phyloP scores from a whole-genome alignment of 257 asterid species.

The Thymus mandschuricus region DNA sequence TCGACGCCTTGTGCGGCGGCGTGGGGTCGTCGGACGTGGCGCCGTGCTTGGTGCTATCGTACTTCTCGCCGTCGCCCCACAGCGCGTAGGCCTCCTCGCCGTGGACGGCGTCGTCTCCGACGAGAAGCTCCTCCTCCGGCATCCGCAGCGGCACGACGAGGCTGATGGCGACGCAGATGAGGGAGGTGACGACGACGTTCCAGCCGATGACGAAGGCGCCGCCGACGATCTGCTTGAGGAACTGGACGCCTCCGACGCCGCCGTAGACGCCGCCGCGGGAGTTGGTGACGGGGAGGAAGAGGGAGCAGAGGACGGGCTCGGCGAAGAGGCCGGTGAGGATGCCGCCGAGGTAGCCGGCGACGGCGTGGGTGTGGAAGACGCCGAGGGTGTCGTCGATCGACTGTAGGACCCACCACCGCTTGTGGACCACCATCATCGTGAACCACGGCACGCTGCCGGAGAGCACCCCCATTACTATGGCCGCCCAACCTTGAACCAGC shows the following conservation, averaged over 20 bases:
- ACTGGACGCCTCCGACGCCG: conserved; percentile 56
- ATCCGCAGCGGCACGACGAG: conserved; percentile 56
- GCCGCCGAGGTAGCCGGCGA: conserved; percentile 70
- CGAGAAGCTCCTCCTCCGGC: conserved; percentile 59
- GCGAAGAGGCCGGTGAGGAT: conserved; percentile 64
- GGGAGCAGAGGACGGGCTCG: conserved; percentile 57
- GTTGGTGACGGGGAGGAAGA: conserved; percentile 63
- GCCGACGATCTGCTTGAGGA: conserved; percentile 62
- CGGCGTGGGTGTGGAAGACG: conserved; percentile 74
- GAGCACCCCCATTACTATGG: conserved; percentile 62
- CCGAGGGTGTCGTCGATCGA: conserved; percentile 71
- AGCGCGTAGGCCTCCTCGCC: conserved; percentile 77
- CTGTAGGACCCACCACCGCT: conserved; percentile 58
- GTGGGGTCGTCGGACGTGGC: conserved; percentile 35
- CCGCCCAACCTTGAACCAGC: conserved; percentile 75
- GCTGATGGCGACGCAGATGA: conserved; percentile 48
- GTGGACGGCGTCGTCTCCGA: conserved; percentile 76
- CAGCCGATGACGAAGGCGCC: conserved; percentile 67
- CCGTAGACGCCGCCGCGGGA: conserved; percentile 62
- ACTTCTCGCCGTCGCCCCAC: conserved; percentile 78
- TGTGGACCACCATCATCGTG: conserved; percentile 73
- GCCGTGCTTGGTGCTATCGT: conserved; percentile 56
- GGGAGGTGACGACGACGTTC: conserved; percentile 62
- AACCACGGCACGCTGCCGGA: conserved; percentile 78
- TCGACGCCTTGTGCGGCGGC: conserved; percentile 36